Evolutionary conservation across 2,329 filamentous ascomycete species (phyloP).

Genomic region (Rugonectria rugulosa): DNA sequence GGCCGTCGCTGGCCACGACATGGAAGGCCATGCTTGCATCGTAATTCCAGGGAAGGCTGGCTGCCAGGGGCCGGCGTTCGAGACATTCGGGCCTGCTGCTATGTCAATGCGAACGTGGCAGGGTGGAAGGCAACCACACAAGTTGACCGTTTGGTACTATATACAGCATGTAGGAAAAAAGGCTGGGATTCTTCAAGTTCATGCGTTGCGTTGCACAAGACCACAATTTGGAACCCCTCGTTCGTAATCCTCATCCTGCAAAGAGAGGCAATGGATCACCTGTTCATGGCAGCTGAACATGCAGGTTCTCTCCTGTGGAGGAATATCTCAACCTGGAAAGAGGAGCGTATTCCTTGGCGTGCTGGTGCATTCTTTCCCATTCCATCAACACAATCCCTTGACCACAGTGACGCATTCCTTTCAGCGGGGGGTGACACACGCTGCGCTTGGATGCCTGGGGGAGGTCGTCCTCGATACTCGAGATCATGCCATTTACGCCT

Average conservation of each 20-base stretch:
- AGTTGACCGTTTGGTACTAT: not conserved
- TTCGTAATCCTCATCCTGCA: not conserved
- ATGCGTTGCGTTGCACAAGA: not conserved
- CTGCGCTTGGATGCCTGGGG: no score
- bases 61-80: slow-evolving; percentile 13
- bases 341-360: no score
- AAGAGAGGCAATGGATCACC: not conserved
- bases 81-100: slow-evolving; percentile 19
- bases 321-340: no score
- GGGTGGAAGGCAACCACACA: not conserved
- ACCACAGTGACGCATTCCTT: no score
- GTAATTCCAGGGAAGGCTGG: no score
- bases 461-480: not conserved
- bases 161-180: not conserved
- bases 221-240: not conserved
- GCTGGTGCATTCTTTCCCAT: no score
- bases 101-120: not conserved
- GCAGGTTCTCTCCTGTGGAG: no score
- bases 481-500: slow-evolving; percentile 6
- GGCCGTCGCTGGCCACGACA: not conserved
- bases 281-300: not conserved
- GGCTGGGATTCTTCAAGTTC: slow-evolving; percentile 1
- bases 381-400: slow-evolving; percentile 7
- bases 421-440: no score
- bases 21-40: not conserved